phyloP scores from a whole-genome alignment of 306 rosid species.

The Cucumis cinereus region DNA sequence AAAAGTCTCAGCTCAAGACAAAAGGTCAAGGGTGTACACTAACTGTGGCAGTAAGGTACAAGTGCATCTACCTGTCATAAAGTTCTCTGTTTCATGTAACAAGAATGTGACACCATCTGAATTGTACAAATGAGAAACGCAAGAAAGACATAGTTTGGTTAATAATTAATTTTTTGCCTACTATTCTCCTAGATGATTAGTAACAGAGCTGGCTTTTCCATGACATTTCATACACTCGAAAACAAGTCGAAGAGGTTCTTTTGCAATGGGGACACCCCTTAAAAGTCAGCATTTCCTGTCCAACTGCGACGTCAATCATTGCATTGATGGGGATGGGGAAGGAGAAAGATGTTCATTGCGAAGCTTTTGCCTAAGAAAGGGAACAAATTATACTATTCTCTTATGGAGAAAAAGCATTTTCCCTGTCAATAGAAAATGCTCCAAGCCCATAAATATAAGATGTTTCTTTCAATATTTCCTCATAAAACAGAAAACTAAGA shows the following conservation, averaged over 20 bases:
- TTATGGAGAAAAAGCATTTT: no score
- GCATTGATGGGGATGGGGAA: neutral
- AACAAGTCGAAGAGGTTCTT: neutral
- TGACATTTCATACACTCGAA: neutral
- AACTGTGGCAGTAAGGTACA: neutral
- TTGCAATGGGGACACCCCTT: neutral
- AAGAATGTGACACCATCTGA: neutral
- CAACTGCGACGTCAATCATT: neutral
- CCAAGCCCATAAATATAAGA: neutral
- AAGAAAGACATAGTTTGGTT: neutral
- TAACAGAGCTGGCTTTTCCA: neutral
- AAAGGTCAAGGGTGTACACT: neutral
- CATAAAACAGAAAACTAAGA: no score
- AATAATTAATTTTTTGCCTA: neutral
- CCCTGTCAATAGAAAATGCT: neutral
- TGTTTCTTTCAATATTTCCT: neutral
- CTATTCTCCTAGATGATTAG: neutral
- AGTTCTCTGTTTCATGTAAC: neutral
- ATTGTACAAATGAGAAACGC: neutral
- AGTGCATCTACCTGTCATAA: neutral
- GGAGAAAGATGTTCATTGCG: neutral
- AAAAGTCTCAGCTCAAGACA: neutral
- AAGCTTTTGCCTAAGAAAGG: neutral
- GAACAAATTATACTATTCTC: no score
- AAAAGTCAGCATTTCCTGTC: neutral